Base-by-base conservation (phyloP, 1,284 basidiomycete genomes). In the Farysia itapuensis region DNA sequence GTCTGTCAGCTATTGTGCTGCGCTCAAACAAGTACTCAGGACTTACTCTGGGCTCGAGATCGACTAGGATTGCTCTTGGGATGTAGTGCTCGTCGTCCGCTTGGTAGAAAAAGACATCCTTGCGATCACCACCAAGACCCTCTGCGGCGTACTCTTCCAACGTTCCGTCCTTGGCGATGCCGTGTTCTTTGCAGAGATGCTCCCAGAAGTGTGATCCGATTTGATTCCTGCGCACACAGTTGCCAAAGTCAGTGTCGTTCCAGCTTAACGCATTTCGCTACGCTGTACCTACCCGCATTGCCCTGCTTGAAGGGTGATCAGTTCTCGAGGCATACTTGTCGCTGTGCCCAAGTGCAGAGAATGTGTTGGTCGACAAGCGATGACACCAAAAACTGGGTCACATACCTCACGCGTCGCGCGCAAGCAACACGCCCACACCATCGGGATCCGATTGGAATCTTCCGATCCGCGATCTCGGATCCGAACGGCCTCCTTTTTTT, bases 61-160 rank as follows among this genome's bases (percentile, higher is more conserved):
- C 95, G 45, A 98, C 86, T 19, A 98, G 83, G 56, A 98, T 94
- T 4, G 95, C 90, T 43, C 95, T 84, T 8, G 95, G 95, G 64
- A 98, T 93, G 78, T 98, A 99, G 74, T 97, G 94, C 77, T 98
- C 95, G 76, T 99, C 95, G 77, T 99, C 95, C 11, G 95, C 95
- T 78, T 98, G 95, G 78, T 99, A 99, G 80, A 99, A 99, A 80
- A 99, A 99, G 31, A 97, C 94, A 79, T 99, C 95, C 75, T 98
- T 99, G 67, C 95, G 82, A 78, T 98, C 95, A 16, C 69, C 72
- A 1, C 66, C 72, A 13, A 51, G 48, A 15, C 64, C 65, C 40
- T 74, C 72, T 4, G 64, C 61, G 31, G 72, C 74, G 18, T 57
- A 73, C 8, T 75, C 72, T 32, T 72, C 70, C 25, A 75, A 41